These are phyloP conservation scores for Pichia nanzhaoensis DNA, from an alignment of 805 yeast species.

Conservation along the genomic window DNA sequence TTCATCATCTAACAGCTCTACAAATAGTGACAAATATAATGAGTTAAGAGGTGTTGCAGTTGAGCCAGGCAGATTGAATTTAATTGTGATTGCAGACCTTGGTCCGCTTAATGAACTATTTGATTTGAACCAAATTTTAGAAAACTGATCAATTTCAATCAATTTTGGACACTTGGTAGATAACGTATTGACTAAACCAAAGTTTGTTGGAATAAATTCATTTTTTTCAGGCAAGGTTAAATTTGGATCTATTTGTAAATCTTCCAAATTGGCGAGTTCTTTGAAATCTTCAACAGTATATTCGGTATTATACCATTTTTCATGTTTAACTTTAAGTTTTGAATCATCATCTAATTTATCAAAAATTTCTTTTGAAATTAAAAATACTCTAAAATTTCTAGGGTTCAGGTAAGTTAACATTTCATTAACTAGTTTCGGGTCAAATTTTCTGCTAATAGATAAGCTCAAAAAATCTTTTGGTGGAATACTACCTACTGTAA, in stretches of 20 bases:
- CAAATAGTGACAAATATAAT: conserved; percentile 53
- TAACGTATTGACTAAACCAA: conserved; percentile 45
- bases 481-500: conserved; percentile 41
- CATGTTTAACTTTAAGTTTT: conserved; percentile 35
- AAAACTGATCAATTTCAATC: conserved; percentile 42
- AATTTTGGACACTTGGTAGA: conserved; percentile 50
- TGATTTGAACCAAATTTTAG: conserved; percentile 78
- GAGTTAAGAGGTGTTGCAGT: conserved; percentile 52
- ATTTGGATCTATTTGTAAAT: conserved; percentile 34
- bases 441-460: conserved; percentile 48
- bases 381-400: conserved; percentile 51
- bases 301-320: conserved; percentile 90
- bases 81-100: conserved; percentile 63
- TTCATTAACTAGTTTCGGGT: conserved; percentile 44
- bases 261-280: conserved; percentile 31
- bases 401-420: conserved; percentile 46
- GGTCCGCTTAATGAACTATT: conserved; percentile 89
- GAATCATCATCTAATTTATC: conserved; percentile 29
- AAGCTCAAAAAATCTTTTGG: conserved; percentile 54
- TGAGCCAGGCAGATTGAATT: conserved; percentile 59
- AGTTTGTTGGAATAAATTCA: conserved; percentile 75
- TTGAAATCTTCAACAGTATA: conserved; percentile 42
- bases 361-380: conserved; percentile 44
- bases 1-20: conserved; percentile 68
- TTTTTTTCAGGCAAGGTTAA: conserved; percentile 58